Conservation (phyloP, 306 rosid genomes). For the Acacia confusa region DNA sequence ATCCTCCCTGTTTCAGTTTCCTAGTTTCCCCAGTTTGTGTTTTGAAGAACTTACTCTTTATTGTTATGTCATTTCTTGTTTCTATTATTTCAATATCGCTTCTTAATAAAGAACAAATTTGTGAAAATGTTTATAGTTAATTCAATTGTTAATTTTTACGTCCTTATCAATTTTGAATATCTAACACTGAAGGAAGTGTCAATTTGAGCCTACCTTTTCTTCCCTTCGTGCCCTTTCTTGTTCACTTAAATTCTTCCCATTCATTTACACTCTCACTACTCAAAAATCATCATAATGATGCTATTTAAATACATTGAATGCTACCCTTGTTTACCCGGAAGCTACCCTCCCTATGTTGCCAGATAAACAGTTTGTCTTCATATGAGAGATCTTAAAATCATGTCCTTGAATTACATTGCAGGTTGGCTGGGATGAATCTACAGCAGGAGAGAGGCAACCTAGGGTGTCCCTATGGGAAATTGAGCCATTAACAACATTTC, state of each 20-base stretch:
- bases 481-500: conserved; percentile 96
- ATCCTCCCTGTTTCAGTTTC: background rate
- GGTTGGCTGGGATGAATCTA: conserved; percentile 99
- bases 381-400: background rate
- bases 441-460: conserved; percentile 97
- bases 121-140: background rate
- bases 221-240: background rate
- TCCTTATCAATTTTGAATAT: background rate
- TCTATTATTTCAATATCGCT: background rate
- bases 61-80: background rate
- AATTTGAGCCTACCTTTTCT: background rate
- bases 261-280: background rate
- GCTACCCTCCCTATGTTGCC: conserved; percentile 17
- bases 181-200: background rate
- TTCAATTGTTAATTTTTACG: background rate
- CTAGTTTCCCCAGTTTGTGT: background rate
- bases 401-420: conserved; percentile 39
- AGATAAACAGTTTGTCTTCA: conserved; percentile 1
- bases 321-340: background rate
- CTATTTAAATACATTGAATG: conserved; percentile 6
- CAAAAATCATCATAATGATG: background rate
- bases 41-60: background rate
- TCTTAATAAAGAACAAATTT: background rate
- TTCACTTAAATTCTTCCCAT: background rate
- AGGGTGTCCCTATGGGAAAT: conserved; percentile 97